These are phyloP conservation scores for Ascochyta pisi DNA, from an alignment of 2,329 filamentous ascomycete genomes.

Conservation along the genomic window DNA sequence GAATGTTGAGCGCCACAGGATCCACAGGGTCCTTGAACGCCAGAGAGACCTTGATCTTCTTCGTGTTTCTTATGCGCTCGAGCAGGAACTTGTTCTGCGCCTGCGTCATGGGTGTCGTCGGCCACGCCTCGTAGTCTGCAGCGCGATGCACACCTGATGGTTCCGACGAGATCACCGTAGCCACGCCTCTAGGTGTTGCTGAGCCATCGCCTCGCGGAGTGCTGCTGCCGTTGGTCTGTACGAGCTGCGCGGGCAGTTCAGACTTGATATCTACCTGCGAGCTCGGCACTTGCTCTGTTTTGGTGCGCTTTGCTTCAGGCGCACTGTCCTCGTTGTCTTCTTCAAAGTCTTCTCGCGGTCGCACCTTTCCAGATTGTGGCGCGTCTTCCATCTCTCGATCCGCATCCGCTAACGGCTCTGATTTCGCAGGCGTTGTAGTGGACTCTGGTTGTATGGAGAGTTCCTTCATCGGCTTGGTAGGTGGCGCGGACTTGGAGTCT, in stretches of 20 bases:
- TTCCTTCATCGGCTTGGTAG: slow-evolving; percentile 45
- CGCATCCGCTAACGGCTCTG: slow-evolving; percentile 25
- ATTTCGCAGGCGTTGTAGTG: slow-evolving; percentile 18
- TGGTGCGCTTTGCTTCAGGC: slow-evolving; percentile 80
- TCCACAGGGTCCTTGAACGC: slow-evolving; percentile 82
- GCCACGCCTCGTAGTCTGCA: slow-evolving; percentile 44
- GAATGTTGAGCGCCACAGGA: slow-evolving; percentile 75
- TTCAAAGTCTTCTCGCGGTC: slow-evolving; percentile 70
- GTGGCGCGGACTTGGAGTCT: slow-evolving; percentile 26
- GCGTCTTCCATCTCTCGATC: slow-evolving; percentile 51
- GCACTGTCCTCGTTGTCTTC: slow-evolving; percentile 61
- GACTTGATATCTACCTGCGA: slow-evolving; percentile 52
- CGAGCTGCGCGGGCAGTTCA: slow-evolving; percentile 46
- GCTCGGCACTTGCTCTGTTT: slow-evolving; percentile 62
- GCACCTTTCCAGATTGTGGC: slow-evolving; percentile 57
- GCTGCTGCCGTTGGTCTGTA: slow-evolving; percentile 17
- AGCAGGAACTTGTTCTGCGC: slow-evolving; percentile 69
- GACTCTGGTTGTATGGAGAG: slow-evolving; percentile 33
- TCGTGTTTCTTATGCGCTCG: slow-evolving; percentile 73
- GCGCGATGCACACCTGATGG: slow-evolving; percentile 40
- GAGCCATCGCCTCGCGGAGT: slow-evolving; percentile 35
- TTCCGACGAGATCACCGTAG: slow-evolving; percentile 42
- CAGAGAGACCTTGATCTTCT: slow-evolving; percentile 82
- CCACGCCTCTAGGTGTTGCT: slow-evolving; percentile 22
- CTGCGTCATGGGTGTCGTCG: slow-evolving; percentile 53